Conservation (phyloP, 73 alveolate genomes). For the Halteria grandinella region DNA sequence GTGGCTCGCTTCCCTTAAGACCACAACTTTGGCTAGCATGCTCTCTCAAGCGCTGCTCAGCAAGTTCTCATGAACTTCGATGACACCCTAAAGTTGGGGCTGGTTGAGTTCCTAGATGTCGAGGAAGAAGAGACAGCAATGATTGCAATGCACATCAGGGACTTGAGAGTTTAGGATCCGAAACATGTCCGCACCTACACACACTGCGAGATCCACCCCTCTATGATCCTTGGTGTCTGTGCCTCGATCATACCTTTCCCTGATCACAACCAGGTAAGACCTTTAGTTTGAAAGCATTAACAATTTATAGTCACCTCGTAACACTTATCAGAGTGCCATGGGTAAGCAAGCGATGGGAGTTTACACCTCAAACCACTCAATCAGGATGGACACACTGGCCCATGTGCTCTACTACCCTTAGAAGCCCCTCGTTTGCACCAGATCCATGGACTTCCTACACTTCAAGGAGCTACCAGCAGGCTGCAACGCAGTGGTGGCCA, state of each 20-base stretch:
- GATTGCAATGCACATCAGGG: constrained; percentile 97
- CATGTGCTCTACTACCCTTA: constrained; percentile 98
- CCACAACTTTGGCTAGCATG: too few species aligned
- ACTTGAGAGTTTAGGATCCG: constrained; percentile 73
- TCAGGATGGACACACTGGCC: constrained; percentile 99
- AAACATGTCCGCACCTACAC: constrained; percentile 91
- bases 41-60: constrained; percentile 37
- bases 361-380: constrained; percentile 93
- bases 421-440: constrained; percentile 80
- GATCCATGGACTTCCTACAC: constrained; percentile 92
- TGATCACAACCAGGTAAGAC: constrained; percentile 95
- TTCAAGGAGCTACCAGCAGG: constrained; percentile 97
- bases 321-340: constrained; percentile 99
- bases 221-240: constrained; percentile 99
- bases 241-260: constrained; percentile 99
- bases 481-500: constrained; percentile 96
- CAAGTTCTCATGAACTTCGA: constrained; percentile 85
- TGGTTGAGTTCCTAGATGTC: constrained; percentile 98
- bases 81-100: constrained; percentile 88
- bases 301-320: constrained; percentile 90
- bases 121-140: constrained; percentile 99
- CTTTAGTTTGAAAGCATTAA: neutral
- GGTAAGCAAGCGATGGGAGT: constrained; percentile 99
- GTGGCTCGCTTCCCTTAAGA: constrained; percentile 44
- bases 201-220: constrained; percentile 99